Percentiles rank a stretch among this genome's conserved stretches.
Conservation (phyloP, 305 asterid species). For the Petunia hybrid region DNA sequence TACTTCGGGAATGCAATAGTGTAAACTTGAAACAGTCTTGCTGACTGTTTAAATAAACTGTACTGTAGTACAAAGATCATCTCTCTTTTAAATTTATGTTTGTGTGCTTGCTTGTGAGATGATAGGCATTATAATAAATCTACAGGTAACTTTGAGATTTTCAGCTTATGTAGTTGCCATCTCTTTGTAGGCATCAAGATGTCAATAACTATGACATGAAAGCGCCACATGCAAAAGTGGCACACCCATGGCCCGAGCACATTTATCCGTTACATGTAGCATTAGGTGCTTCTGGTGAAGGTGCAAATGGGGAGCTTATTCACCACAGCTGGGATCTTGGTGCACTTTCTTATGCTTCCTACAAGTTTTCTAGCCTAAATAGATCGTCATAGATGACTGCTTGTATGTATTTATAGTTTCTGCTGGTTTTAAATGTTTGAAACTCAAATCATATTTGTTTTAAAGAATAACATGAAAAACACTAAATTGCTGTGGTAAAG, state of each 20-base stretch:
- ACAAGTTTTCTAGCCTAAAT: slow-evolving; percentile 47
- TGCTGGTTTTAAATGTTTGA: not conserved
- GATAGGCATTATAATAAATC: not conserved
- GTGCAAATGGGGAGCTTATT: slow-evolving; percentile 64
- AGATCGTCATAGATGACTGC: slow-evolving; percentile 23
- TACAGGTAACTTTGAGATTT: not conserved
- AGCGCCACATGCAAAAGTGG: slow-evolving; percentile 70
- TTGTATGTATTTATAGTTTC: slow-evolving; percentile 16
- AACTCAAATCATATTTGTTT: not conserved
- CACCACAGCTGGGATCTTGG: slow-evolving; percentile 75
- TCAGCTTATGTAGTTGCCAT: not conserved
- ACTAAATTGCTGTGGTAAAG: slow-evolving; percentile 4
- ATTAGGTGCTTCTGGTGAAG: slow-evolving; percentile 79
- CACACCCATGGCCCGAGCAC: slow-evolving; percentile 80
- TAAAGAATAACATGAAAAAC: not conserved
- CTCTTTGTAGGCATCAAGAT: slow-evolving; percentile 58
- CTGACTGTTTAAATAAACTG: not conserved
- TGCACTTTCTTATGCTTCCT: slow-evolving; percentile 75
- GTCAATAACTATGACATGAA: slow-evolving; percentile 62
- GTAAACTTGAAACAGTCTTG: not conserved
- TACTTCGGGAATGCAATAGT: not conserved
- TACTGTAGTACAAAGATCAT: not conserved
- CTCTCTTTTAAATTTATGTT: not conserved
- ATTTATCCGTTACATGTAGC: slow-evolving; percentile 85
- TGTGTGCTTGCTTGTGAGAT: slow-evolving; percentile 4